Evolutionary conservation across 208 protist genomes (phyloP).

Genomic region (Porcisia deanei): DNA sequence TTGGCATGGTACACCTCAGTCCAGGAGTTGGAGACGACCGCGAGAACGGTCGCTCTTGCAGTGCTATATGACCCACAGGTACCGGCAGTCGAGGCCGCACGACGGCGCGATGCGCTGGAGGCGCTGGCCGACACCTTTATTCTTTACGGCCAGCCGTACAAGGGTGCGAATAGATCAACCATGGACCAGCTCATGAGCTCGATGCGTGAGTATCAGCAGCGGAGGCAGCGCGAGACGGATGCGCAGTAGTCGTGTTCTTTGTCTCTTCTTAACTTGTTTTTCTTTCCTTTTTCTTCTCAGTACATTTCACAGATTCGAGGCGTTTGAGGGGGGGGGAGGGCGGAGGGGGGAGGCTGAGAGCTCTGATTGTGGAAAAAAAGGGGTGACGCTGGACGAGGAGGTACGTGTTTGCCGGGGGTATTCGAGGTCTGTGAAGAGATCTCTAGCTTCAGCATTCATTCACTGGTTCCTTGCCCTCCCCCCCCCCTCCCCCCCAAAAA

Average conservation of each 20-base stretch:
- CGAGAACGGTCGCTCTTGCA: conserved; percentile 50
- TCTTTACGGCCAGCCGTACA: conserved; percentile 72
- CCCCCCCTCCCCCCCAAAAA: not conserved
- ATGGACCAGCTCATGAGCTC: conserved; percentile 83
- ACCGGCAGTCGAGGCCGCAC: conserved; percentile 26
- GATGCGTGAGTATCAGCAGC: conserved; percentile 72
- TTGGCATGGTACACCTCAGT: conserved; percentile 77
- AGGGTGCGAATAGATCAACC: conserved; percentile 72
- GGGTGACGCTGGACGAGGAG: not conserved
- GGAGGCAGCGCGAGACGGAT: conserved; percentile 51
- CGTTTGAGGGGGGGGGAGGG: not conserved
- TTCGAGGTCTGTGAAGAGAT: not conserved
- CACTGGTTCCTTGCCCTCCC: not conserved
- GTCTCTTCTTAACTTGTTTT: not conserved
- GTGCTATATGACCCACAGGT: conserved; percentile 59
- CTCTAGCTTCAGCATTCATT: not conserved
- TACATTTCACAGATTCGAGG: not conserved
- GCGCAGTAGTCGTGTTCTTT: conserved; percentile 5
- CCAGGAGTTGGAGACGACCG: conserved; percentile 71
- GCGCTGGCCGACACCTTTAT: conserved; percentile 65
- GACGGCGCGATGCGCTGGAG: conserved; percentile 56
- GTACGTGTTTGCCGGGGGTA: not conserved
- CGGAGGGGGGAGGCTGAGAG: not conserved
- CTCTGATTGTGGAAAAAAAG: not conserved
- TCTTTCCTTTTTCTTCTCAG: not conserved